A percentile compares a stretch with the other conserved stretches of the same genome.
These are phyloP conservation scores for Ambispora gerdemannii DNA, from an alignment of 192 early-diverging fungal species.

Conservation along the genomic window DNA sequence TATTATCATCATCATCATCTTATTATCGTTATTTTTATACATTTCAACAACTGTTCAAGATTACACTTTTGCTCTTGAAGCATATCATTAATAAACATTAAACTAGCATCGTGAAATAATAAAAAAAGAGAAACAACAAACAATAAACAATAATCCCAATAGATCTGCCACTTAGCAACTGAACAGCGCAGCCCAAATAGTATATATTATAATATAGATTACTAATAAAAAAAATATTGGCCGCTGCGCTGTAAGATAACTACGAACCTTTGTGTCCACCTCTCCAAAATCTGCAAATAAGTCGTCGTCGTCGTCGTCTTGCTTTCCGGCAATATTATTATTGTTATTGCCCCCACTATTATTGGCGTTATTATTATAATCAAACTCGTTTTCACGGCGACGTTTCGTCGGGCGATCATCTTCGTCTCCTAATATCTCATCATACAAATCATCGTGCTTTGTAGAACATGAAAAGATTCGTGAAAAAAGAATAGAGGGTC, in stretches of 20 bases:
- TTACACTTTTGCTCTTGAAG: too few species aligned
- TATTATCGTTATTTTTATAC: too few species aligned
- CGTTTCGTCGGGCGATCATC: slow-evolving; percentile 33
- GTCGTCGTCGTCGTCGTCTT: slow-evolving; percentile 34
- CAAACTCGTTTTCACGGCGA: background rate
- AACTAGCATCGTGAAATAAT: too few species aligned
- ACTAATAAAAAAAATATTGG: slow-evolving; percentile 20
- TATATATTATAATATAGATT: slow-evolving; percentile 1
- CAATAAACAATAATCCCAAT: background rate
- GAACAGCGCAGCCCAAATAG: slow-evolving; percentile 21
- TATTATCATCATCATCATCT: too few species aligned
- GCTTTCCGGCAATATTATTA: slow-evolving; percentile 9
- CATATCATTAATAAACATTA: too few species aligned
- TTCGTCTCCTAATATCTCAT: slow-evolving; percentile 38
- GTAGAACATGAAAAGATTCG: background rate
- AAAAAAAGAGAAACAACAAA: too few species aligned
- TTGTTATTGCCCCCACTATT: background rate
- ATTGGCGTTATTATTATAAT: background rate
- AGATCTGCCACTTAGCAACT: slow-evolving; percentile 7
- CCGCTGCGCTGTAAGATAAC: slow-evolving; percentile 24
- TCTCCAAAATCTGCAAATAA: slow-evolving; percentile 42
- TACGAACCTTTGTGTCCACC: slow-evolving; percentile 37
- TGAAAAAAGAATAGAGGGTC: background rate
- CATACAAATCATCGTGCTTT: slow-evolving; percentile 40
- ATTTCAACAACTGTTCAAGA: too few species aligned